Base-by-base conservation (phyloP, 1,284 basidiomycete genomes). In the Puccinia triticina region DNA sequence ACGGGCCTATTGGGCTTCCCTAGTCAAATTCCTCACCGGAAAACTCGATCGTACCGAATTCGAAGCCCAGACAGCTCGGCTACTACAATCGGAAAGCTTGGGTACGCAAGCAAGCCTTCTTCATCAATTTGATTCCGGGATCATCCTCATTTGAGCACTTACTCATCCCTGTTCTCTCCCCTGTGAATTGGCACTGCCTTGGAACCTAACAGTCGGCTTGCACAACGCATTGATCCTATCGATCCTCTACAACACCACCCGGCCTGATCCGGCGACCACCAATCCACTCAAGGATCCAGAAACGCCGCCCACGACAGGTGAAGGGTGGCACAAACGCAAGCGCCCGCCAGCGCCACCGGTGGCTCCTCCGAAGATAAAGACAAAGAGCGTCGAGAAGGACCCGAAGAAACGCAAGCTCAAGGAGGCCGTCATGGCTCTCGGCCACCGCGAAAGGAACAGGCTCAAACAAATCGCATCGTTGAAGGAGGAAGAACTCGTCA, bases 141-240 rank as follows among this genome's bases (percentile, higher is more conserved):
- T n/a, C 53, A 34, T 83, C 18, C 48, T 34, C 16, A 61, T 16
- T 32, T 40, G 10, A 12, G 8, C 34, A 59, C 55, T 7, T 18
- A 29, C 8, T 18, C 55, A 59, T 59, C 55, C 55, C 8, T 29
- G 5, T 57, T 14, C 26, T 26, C 32, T 26, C 64, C 64, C 37
- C 37, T 21, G 4, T 32, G 64, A 21, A n/a, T n/a, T n/a, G n/a
- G n/a, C n/a, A n/a, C n/a, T n/a, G n/a, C 34, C 26, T 67, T 40
- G 64, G 21, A 7, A n/a, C 8, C 64, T 5, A 59, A 50, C 84
- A 88, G 88, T 88, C 23, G 86, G 87, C 40, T 84, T 88, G 34
- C 88, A 89, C 85, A 88, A 88, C 82, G 85, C 86, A 4, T 84
- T 89, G 29, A 84, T 89, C 73, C 84, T 89, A 66, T 87, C 87